These are phyloP conservation scores for Fomitiporia mediterranea DNA, from an alignment of 1,284 basidiomycete genomes.

Conservation along the genomic window DNA sequence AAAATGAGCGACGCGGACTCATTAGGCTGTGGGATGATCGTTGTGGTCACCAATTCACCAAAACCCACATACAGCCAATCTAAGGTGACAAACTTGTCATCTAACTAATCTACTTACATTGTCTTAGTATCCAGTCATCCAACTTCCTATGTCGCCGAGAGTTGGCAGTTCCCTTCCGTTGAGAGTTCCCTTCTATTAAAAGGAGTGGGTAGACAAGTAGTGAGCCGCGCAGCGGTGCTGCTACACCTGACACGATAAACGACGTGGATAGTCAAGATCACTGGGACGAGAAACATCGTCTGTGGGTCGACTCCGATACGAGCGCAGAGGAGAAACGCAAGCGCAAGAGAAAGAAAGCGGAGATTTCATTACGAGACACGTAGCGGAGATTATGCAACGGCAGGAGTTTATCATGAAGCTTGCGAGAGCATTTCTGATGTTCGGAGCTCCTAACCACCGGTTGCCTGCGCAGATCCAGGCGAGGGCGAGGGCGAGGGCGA, in stretches of 20 bases:
- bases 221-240: slow-evolving; percentile 19
- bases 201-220: too few relatives aligned
- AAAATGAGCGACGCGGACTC: neutral
- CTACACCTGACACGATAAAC: slow-evolving; percentile 28
- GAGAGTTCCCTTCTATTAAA: too few relatives aligned
- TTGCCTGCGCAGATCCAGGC: slow-evolving; percentile 84
- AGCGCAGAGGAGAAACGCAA: slow-evolving; percentile 42
- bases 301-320: slow-evolving; percentile 20
- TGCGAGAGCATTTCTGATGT: slow-evolving; percentile 91
- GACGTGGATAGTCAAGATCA: slow-evolving; percentile 29
- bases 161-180: too few relatives aligned
- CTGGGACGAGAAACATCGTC: slow-evolving; percentile 17
- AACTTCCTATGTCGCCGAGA: too few relatives aligned
- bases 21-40: too few relatives aligned
- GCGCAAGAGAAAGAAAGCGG: slow-evolving; percentile 69
- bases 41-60: too few relatives aligned
- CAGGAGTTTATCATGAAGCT: slow-evolving; percentile 92
- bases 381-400: slow-evolving; percentile 80
- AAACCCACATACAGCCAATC: too few relatives aligned
- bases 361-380: slow-evolving; percentile 83
- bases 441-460: slow-evolving; percentile 84
- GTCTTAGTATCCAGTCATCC: too few relatives aligned
- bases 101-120: too few relatives aligned
- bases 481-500: too few relatives aligned
- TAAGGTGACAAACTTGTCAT: too few relatives aligned